A percentile compares a stretch with the other conserved stretches of the same genome.
These are phyloP conservation scores for Pseudogymnoascus sp. DNA, from an alignment of 2,329 filamentous ascomycete genomes.

Conservation along the genomic window DNA sequence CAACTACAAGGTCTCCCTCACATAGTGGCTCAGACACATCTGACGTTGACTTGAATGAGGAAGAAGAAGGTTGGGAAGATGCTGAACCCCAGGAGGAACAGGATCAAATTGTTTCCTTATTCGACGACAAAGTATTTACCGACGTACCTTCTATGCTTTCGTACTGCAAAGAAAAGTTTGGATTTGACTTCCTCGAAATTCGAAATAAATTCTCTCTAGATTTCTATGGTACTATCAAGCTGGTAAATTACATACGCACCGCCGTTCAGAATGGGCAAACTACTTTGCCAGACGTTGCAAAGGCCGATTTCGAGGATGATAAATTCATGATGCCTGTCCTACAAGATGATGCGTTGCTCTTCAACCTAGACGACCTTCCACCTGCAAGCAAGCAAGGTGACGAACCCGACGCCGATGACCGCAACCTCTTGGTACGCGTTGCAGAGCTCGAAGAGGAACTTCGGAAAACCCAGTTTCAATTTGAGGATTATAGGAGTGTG, in stretches of 20 bases:
- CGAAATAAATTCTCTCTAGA: slow-evolving; percentile 55
- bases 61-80: slow-evolving; percentile 49
- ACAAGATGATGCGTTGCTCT: slow-evolving; percentile 82
- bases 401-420: slow-evolving; percentile 27
- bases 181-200: slow-evolving; percentile 59
- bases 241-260: slow-evolving; percentile 60
- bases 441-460: slow-evolving; percentile 34
- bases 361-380: slow-evolving; percentile 74
- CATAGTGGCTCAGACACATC: slow-evolving; percentile 31
- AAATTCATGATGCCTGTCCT: slow-evolving; percentile 75
- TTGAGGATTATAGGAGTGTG: slow-evolving; percentile 32
- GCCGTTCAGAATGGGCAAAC: slow-evolving; percentile 38
- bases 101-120: slow-evolving; percentile 58
- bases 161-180: slow-evolving; percentile 58
- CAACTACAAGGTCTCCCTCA: background rate
- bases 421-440: slow-evolving; percentile 26
- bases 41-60: slow-evolving; percentile 35
- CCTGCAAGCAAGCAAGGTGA: slow-evolving; percentile 29
- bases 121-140: slow-evolving; percentile 59
- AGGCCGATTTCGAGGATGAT: slow-evolving; percentile 64
- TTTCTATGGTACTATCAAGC: slow-evolving; percentile 65
- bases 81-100: slow-evolving; percentile 56
- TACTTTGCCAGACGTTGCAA: slow-evolving; percentile 42
- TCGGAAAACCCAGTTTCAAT: slow-evolving; percentile 32
- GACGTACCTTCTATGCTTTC: slow-evolving; percentile 58